These are phyloP conservation scores for Sphenostylis stenocarpa DNA, from an alignment of 306 rosid species.

Conservation along the genomic window DNA sequence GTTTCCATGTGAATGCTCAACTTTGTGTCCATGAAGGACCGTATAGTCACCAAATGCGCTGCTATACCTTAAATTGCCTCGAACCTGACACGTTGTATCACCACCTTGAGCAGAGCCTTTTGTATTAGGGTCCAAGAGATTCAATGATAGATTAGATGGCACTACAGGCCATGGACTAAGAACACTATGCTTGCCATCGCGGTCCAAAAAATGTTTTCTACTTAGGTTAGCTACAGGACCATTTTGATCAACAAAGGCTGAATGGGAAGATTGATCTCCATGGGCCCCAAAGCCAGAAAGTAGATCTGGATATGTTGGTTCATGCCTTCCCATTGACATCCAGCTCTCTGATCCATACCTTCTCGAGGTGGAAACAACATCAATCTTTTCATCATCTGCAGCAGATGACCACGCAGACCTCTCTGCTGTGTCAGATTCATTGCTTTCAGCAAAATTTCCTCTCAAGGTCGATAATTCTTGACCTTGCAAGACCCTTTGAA, in stretches of 20 bases:
- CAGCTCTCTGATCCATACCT: conserved; percentile 63
- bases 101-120: conserved; percentile 55
- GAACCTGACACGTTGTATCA: conserved; percentile 49
- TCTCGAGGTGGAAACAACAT: conserved; percentile 62
- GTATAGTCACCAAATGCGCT: conserved; percentile 52
- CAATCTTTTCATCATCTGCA: conserved; percentile 65
- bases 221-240: conserved; percentile 39
- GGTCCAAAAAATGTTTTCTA: conserved; percentile 53
- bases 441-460: conserved; percentile 63
- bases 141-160: conserved; percentile 62
- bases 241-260: conserved; percentile 47
- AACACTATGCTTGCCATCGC: conserved; percentile 64
- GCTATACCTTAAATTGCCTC: conserved; percentile 51
- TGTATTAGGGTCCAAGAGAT: conserved; percentile 52
- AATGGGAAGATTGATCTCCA: conserved; percentile 45
- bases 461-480: conserved; percentile 86
- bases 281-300: conserved; percentile 73
- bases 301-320: conserved; percentile 72
- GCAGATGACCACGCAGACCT: conserved; percentile 66
- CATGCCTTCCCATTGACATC: conserved; percentile 68
- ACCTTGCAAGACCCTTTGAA: conserved; percentile 98
- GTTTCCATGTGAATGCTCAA: conserved; percentile 60
- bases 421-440: conserved; percentile 58
- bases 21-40: conserved; percentile 54
- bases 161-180: conserved; percentile 55